Percentiles rank a stretch among this genome's conserved stretches.
Conservation (phyloP, 2,329 filamentous ascomycete species). For the Epichloe gansuensis region DNA sequence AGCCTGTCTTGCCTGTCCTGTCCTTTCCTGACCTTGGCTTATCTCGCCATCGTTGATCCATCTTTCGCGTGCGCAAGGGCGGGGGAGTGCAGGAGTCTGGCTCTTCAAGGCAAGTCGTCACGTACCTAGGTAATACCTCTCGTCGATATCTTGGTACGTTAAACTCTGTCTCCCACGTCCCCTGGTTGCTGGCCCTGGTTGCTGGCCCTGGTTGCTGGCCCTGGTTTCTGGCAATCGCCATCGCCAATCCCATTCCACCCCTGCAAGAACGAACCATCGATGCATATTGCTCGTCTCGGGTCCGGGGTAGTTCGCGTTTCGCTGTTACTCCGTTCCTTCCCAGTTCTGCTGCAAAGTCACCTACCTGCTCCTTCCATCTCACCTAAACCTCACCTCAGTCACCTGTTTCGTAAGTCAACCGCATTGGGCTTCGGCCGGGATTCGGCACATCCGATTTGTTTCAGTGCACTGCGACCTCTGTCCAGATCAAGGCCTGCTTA, state of each 20-base stretch:
- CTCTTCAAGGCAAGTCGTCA: background rate
- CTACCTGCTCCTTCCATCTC: conserved; percentile 2
- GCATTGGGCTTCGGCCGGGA: conserved; percentile 3
- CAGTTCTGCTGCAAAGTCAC: conserved; percentile 1
- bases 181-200: background rate
- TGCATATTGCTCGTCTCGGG: background rate
- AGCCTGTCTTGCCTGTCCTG: background rate
- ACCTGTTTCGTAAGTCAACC: conserved; percentile 5
- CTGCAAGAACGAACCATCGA: too few species aligned
- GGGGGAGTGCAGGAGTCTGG: too few species aligned
- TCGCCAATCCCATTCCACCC: background rate
- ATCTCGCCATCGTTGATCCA: conserved; percentile 1
- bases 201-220: background rate
- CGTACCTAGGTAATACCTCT: background rate
- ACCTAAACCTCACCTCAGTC: background rate
- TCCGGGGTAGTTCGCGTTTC: background rate
- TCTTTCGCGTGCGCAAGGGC: background rate
- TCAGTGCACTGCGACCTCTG: conserved; percentile 1
- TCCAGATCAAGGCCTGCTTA: background rate
- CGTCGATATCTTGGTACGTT: too few species aligned
- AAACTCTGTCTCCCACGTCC: background rate
- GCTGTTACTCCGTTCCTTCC: background rate
- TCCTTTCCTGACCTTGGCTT: background rate
- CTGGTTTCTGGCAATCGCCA: background rate
- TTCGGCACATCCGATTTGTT: conserved; percentile 6